These are phyloP conservation scores for Amauroascus verrucosus DNA, from an alignment of 2,329 filamentous ascomycete species.

Conservation along the genomic window DNA sequence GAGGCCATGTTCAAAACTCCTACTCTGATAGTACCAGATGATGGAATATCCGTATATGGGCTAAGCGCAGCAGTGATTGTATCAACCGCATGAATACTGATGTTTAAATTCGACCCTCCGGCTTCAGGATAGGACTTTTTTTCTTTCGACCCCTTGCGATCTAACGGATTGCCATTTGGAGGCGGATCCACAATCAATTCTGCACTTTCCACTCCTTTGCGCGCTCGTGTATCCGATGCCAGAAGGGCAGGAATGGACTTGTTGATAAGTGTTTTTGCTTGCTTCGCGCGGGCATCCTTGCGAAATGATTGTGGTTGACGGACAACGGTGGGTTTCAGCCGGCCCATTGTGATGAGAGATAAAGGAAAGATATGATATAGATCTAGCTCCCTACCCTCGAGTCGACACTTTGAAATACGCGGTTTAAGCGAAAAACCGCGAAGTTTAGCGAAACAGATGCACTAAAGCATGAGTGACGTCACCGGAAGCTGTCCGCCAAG, in stretches of 20 bases:
- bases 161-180: neutral
- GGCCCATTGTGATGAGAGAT: constrained; percentile 9
- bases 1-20: constrained; percentile 12
- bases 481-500: too few species aligned
- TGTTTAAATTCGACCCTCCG: neutral
- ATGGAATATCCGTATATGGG: neutral
- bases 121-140: neutral
- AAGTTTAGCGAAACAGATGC: too few species aligned
- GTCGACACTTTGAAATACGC: too few species aligned
- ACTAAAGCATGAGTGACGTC: too few species aligned
- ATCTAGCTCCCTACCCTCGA: too few species aligned
- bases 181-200: constrained; percentile 9
- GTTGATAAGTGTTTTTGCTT: constrained; percentile 12
- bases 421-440: too few species aligned
- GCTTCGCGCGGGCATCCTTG: constrained; percentile 12
- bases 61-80: constrained; percentile 4
- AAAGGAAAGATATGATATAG: too few species aligned
- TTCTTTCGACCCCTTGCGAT: neutral
- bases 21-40: neutral
- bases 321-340: constrained; percentile 5
- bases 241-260: constrained; percentile 11
- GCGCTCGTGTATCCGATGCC: constrained; percentile 3
- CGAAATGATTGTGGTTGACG: constrained; percentile 10
- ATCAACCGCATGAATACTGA: constrained; percentile 1
- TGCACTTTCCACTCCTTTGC: constrained; percentile 8